Evolutionary conservation across 1,284 basidiomycete species (phyloP).

Genomic region (Tylopilus sp.): DNA sequence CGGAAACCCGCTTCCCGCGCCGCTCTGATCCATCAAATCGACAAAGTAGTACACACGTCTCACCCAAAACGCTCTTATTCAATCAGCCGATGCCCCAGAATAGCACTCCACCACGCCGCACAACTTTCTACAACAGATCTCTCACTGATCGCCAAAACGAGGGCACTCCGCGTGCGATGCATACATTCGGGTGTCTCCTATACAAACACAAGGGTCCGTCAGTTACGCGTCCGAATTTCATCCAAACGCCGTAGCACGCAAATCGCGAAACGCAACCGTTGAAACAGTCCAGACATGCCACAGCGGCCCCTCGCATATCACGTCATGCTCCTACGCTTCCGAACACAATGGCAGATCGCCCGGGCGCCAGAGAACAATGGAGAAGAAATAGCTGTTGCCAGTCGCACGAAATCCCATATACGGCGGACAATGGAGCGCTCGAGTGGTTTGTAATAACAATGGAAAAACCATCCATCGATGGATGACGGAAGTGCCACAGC

Average conservation of each 20-base stretch:
- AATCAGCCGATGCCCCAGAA: slow-evolving; percentile 9
- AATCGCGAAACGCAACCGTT: slow-evolving; percentile 8
- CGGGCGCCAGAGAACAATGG: slow-evolving; percentile 18
- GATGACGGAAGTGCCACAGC: slow-evolving; percentile 10
- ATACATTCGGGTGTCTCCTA: slow-evolving; percentile 26
- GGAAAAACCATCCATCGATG: background rate
- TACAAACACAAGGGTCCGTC: slow-evolving; percentile 4
- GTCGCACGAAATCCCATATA: slow-evolving; percentile 17
- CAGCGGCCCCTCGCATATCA: slow-evolving; percentile 5
- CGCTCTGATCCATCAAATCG: slow-evolving; percentile 5
- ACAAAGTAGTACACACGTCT: background rate
- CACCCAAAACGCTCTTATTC: background rate
- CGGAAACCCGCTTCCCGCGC: slow-evolving; percentile 4
- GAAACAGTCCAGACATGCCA: slow-evolving; percentile 3
- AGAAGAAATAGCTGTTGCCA: background rate
- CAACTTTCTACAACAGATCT: slow-evolving; percentile 48
- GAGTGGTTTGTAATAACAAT: slow-evolving; percentile 14
- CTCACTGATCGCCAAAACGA: slow-evolving; percentile 42
- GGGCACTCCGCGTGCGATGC: slow-evolving; percentile 40
- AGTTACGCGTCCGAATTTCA: slow-evolving; percentile 2
- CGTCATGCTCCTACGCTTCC: slow-evolving; percentile 10
- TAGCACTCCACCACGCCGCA: slow-evolving; percentile 36
- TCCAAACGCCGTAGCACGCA: slow-evolving; percentile 1
- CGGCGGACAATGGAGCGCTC: slow-evolving; percentile 25
- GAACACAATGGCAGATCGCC: slow-evolving; percentile 17